Conservation (phyloP, 1,284 basidiomycete species). For the Trametes hirsuta region DNA sequence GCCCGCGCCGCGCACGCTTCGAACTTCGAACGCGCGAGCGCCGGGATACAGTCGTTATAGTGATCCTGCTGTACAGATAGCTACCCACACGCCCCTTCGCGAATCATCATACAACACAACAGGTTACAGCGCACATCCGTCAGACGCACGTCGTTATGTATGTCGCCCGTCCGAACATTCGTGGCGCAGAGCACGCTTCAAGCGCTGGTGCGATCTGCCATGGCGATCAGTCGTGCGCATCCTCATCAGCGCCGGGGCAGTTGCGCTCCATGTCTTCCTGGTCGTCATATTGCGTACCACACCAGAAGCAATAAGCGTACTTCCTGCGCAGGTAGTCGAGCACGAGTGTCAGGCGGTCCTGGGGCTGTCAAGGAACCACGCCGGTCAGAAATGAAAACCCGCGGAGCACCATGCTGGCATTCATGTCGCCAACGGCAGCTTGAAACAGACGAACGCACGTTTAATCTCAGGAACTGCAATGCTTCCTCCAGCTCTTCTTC, state of each 20-base stretch:
- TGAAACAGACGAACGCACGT: constrained; percentile 45
- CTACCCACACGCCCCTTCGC: not conserved
- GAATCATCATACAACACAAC: not conserved
- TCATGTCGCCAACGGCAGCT: not conserved
- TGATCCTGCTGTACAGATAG: constrained; percentile 7
- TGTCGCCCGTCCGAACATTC: no score
- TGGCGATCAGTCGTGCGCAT: constrained; percentile 66
- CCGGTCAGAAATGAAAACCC: not conserved
- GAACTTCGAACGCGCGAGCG: constrained; percentile 1
- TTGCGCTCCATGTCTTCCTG: constrained; percentile 61
- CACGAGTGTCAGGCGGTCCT: constrained; percentile 68
- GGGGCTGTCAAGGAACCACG: constrained; percentile 49
- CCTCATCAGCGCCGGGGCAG: constrained; percentile 80
- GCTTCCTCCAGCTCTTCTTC: constrained; percentile 67
- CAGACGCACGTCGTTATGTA: not conserved
- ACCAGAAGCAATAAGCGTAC: constrained; percentile 86
- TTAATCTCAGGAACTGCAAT: constrained; percentile 65
- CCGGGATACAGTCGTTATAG: constrained; percentile 13
- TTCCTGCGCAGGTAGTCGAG: constrained; percentile 73
- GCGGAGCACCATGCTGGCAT: no score
- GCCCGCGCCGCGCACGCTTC: no score
- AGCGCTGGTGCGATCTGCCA: not conserved
- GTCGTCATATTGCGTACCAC: constrained; percentile 73
- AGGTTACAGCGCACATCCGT: not conserved
- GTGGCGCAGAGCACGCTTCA: not conserved